A percentile compares a stretch with the other conserved stretches of the same genome.
These are phyloP conservation scores for Debaryomyces maramus DNA, from an alignment of 805 yeast genomes.

Conservation along the genomic window DNA sequence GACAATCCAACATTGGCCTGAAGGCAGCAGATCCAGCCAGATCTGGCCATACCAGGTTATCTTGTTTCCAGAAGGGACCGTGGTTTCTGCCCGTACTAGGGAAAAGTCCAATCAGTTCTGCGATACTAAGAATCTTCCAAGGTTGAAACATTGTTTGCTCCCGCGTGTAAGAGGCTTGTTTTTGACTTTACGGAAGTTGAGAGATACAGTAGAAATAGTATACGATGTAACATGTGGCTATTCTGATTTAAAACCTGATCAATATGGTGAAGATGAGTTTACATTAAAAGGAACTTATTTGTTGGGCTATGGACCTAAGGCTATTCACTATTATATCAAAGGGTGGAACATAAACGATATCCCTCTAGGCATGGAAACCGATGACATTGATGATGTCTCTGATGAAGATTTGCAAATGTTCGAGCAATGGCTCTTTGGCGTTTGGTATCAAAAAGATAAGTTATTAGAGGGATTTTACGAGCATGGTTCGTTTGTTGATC, in stretches of 20 bases:
- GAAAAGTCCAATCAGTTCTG: conserved; percentile 59
- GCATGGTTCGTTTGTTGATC: conserved; percentile 50
- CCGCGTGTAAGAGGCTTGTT: conserved; percentile 84
- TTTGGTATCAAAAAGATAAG: conserved; percentile 80
- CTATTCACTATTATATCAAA: conserved; percentile 64
- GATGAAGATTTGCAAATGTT: conserved; percentile 51
- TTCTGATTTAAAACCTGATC: conserved; percentile 60
- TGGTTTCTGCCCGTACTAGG: conserved; percentile 66
- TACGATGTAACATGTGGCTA: conserved; percentile 87
- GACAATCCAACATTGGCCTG: conserved; percentile 30
- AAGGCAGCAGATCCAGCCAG: conserved; percentile 20
- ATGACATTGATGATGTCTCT: conserved; percentile 42
- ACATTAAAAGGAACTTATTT: conserved; percentile 64
- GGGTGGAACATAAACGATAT: conserved; percentile 58
- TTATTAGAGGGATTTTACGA: conserved; percentile 61
- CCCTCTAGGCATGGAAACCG: conserved; percentile 49
- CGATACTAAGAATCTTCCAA: conserved; percentile 45
- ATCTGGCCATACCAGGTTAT: conserved; percentile 59
- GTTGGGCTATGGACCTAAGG: conserved; percentile 68
- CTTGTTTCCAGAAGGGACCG: conserved; percentile 95
- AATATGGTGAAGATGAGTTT: conserved; percentile 77
- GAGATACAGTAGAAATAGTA: conserved; percentile 52
- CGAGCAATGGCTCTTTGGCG: conserved; percentile 68
- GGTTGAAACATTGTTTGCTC: conserved; percentile 64
- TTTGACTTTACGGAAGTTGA: conserved; percentile 58